Evolutionary conservation across 352 stramenopile genomes (phyloP).

Genomic region (Thalassiosira allenii): DNA sequence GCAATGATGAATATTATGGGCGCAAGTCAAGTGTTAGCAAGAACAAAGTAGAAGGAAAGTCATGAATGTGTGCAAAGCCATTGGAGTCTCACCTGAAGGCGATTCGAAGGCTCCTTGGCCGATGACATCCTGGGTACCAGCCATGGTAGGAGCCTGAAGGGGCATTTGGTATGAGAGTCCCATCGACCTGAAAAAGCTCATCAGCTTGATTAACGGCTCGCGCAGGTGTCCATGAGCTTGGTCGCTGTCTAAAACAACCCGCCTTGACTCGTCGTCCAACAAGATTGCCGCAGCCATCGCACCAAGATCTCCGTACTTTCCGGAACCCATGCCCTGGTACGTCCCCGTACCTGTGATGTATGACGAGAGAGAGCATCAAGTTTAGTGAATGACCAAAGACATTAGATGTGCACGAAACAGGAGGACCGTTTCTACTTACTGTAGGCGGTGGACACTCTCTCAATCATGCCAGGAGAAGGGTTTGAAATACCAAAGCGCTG

Average conservation of each 20-base stretch:
- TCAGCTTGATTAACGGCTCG: constrained; percentile 43
- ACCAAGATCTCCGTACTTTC: constrained; percentile 73
- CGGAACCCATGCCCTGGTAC: constrained; percentile 53
- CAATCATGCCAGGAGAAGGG: constrained; percentile 66
- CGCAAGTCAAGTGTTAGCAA: too few relatives aligned
- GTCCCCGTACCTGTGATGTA: too few relatives aligned
- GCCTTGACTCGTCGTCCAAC: constrained; percentile 47
- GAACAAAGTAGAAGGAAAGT: too few relatives aligned
- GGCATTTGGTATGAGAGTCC: constrained; percentile 5
- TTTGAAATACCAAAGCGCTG: constrained; percentile 76
- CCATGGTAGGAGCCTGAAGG: constrained; percentile 8
- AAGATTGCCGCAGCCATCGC: constrained; percentile 66
- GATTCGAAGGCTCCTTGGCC: constrained; percentile 51
- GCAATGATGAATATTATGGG: too few relatives aligned
- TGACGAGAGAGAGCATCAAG: too few relatives aligned
- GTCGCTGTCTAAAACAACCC: constrained; percentile 43
- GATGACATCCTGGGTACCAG: constrained; percentile 38
- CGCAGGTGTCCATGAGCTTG: constrained; percentile 26
- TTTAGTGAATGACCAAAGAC: too few relatives aligned
- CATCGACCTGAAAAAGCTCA: constrained; percentile 36
- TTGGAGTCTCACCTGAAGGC: too few relatives aligned
- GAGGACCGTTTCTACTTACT: too few relatives aligned
- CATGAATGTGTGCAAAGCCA: too few relatives aligned
- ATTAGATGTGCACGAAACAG: too few relatives aligned
- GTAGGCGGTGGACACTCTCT: constrained; percentile 61